phyloP scores from a whole-genome alignment of 768 basidiomycete genomes.

The Polyporus arcularius region DNA sequence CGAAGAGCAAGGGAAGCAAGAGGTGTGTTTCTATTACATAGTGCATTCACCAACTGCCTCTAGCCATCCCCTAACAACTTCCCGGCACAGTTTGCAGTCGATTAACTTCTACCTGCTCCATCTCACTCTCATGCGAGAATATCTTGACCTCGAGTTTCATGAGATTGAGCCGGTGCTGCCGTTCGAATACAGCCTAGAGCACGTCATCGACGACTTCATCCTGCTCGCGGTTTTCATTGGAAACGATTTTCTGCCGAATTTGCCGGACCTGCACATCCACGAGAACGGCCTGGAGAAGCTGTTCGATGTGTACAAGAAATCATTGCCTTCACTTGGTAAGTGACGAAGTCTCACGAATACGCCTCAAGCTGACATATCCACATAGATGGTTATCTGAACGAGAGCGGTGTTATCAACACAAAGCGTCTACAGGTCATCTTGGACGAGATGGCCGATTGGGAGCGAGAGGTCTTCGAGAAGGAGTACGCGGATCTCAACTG shows the following conservation, averaged over 20 bases:
- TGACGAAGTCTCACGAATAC: not conserved
- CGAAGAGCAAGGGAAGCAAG: slow-evolving; percentile 66
- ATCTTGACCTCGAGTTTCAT: slow-evolving; percentile 93
- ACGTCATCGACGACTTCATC: slow-evolving; percentile 97
- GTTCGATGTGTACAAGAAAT: slow-evolving; percentile 94
- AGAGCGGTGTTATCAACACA: slow-evolving; percentile 80
- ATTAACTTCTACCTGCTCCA: slow-evolving; percentile 96
- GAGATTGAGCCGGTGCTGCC: slow-evolving; percentile 64
- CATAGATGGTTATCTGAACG: slow-evolving; percentile 90
- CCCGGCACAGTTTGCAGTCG: slow-evolving; percentile 53
- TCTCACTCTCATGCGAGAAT: slow-evolving; percentile 93
- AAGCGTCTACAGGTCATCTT: slow-evolving; percentile 82
- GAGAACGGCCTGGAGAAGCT: slow-evolving; percentile 92
- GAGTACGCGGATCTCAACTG: slow-evolving; percentile 89
- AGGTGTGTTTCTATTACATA: slow-evolving; percentile 41
- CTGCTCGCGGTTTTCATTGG: slow-evolving; percentile 96
- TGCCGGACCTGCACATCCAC: slow-evolving; percentile 97
- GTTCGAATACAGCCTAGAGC: slow-evolving; percentile 88
- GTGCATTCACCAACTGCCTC: not conserved
- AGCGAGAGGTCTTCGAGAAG: slow-evolving; percentile 88
- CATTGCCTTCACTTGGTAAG: slow-evolving; percentile 74
- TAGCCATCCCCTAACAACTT: not conserved
- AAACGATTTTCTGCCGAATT: slow-evolving; percentile 95
- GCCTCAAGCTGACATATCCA: not conserved
- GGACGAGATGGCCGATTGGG: slow-evolving; percentile 86